Base-by-base conservation (phyloP, 2,329 filamentous ascomycete species). In the Calycina marina region DNA sequence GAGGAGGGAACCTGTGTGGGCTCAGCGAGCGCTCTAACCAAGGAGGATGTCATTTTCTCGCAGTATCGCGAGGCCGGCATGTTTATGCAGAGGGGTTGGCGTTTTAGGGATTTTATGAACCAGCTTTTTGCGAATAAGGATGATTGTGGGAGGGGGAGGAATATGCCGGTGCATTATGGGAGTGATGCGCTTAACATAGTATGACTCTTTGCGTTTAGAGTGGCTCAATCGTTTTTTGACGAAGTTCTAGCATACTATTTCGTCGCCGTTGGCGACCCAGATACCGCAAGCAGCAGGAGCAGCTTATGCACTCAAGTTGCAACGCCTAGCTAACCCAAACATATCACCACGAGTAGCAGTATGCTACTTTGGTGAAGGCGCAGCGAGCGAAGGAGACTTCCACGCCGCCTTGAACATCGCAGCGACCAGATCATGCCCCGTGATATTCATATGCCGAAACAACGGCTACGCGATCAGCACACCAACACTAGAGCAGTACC, bases 151-250 rank as follows among this genome's bases (percentile, higher is more conserved):
- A 69, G 67, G 38, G 90, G 86, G 2, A 73, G 88, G 40, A 96
- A 93, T 49, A 98, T 98, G 90, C 90, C 90, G 1, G 82, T 96
- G 10, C 90, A 98, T 57, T 98, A 96, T 50, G 86, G 86, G 28
- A 85, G 79, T 54, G 72, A 67, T 36, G 75, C 82, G 41, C 63
- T 92, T 36, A 84, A 93, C 46, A 85, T 93, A 49, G 80, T 86
- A 53, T 53, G 71, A 61, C 11, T 9, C 17, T 12, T n/a, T 32
- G n/a, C n/a, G n/a, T n/a, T n/a, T n/a, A n/a, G n/a, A n/a, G n/a
- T n/a, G n/a, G n/a, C n/a, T n/a, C n/a, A n/a, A n/a, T n/a, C n/a
- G 10, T 29, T 17, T 18, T 15, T 27, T 29, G 12, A 32, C 10
- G 28, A 15, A 6, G 3, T 8, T 18, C 18, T 25, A 81, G 74